Evolutionary conservation across 192 early-diverging fungal genomes (phyloP).

Genomic region (Phlyctochytrium planicorne): DNA sequence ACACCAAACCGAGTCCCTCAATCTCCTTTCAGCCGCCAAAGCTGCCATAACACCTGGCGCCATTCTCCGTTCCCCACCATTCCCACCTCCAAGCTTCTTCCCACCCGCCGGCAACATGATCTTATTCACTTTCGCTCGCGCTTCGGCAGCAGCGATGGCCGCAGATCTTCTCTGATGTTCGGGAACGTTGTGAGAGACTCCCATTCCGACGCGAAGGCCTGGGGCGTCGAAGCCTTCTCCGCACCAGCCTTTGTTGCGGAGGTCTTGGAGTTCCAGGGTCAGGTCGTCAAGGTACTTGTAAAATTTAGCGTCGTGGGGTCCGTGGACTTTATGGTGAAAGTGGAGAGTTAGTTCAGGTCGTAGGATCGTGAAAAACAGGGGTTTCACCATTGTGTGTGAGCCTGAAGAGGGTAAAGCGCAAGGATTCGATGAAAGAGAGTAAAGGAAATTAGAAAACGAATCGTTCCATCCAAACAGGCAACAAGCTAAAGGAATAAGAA

Average conservation of each 20-base stretch:
- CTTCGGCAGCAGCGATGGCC: constrained; percentile 60
- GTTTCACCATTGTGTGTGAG: constrained; percentile 38
- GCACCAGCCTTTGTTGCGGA: constrained; percentile 48
- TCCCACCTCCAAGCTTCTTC: constrained; percentile 30
- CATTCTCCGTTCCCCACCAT: constrained; percentile 23
- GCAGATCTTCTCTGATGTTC: constrained; percentile 25
- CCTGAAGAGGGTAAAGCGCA: not conserved
- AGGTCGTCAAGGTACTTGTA: constrained; percentile 60
- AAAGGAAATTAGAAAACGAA: not conserved
- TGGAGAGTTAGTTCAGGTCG: not conserved
- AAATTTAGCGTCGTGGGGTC: constrained; percentile 68
- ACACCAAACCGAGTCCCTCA: constrained; percentile 67
- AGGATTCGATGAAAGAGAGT: not conserved
- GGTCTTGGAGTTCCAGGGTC: constrained; percentile 59
- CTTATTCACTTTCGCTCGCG: constrained; percentile 32
- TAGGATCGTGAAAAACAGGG: not conserved
- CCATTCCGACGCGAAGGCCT: constrained; percentile 50
- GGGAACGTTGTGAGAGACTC: constrained; percentile 39
- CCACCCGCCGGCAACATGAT: constrained; percentile 66
- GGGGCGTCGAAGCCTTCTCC: constrained; percentile 55
- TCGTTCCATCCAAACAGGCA: not conserved
- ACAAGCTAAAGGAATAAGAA: not conserved
- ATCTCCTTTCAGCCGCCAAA: constrained; percentile 65
- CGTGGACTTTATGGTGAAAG: constrained; percentile 40
- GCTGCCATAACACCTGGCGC: constrained; percentile 63